Evolutionary conservation across 208 protist genomes (phyloP).

Genomic region (Wallacemonas collosoma): DNA sequence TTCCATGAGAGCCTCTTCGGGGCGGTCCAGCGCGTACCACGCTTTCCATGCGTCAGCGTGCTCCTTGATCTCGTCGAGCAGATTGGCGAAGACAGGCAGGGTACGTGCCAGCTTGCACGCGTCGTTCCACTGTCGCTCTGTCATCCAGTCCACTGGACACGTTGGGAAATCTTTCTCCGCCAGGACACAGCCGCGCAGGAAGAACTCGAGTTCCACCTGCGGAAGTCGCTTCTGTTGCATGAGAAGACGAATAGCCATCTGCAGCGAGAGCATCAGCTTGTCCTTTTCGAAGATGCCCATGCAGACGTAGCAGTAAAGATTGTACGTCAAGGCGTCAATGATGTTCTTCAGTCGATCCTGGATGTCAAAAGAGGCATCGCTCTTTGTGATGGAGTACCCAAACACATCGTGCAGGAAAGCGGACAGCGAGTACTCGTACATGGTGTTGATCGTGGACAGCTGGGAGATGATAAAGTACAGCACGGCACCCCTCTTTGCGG

Average conservation of each 20-base stretch:
- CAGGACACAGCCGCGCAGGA: slow-evolving; percentile 97
- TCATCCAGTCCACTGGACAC: slow-evolving; percentile 93
- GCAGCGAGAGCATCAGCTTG: slow-evolving; percentile 98
- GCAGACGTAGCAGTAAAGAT: slow-evolving; percentile 98
- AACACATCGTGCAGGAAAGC: slow-evolving; percentile 98
- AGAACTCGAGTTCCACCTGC: slow-evolving; percentile 96
- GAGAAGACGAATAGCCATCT: slow-evolving; percentile 97
- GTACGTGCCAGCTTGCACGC: slow-evolving; percentile 84
- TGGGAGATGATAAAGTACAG: slow-evolving; percentile 98
- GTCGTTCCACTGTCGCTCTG: slow-evolving; percentile 97
- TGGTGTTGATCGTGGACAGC: slow-evolving; percentile 96
- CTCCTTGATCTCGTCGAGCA: slow-evolving; percentile 76
- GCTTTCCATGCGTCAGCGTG: slow-evolving; percentile 90
- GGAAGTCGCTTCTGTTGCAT: slow-evolving; percentile 84
- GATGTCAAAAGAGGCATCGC: slow-evolving; percentile 92
- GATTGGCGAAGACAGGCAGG: slow-evolving; percentile 75
- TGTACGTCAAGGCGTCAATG: slow-evolving; percentile 96
- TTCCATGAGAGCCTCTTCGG: slow-evolving; percentile 83
- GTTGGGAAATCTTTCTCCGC: slow-evolving; percentile 90
- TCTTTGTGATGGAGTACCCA: slow-evolving; percentile 94
- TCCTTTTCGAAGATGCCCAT: slow-evolving; percentile 98
- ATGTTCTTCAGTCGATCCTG: slow-evolving; percentile 97
- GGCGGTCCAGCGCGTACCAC: slow-evolving; percentile 93
- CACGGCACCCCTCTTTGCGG: slow-evolving; percentile 96
- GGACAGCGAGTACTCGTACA: slow-evolving; percentile 99